Conservation (phyloP, 768 basidiomycete genomes). For the Lactarius pseudohatsudake region DNA sequence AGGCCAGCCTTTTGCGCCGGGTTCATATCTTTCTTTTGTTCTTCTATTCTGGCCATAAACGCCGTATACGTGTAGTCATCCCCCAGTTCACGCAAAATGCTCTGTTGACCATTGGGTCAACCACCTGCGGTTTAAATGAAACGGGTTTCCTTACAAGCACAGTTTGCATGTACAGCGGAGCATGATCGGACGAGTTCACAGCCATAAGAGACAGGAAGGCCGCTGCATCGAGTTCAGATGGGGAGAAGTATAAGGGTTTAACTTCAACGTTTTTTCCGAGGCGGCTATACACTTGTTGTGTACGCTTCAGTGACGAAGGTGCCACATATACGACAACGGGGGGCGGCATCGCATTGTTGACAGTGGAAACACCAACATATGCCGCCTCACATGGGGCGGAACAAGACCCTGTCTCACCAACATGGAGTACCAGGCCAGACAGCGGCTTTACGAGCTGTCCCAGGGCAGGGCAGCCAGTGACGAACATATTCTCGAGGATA, state of each 20-base stretch:
- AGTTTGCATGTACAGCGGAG: conserved; percentile 69
- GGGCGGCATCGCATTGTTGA: conserved; percentile 35
- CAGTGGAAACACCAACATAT: conserved; percentile 37
- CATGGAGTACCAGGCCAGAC: conserved; percentile 64
- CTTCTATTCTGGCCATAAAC: conserved; percentile 50
- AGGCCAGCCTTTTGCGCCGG: conserved; percentile 53
- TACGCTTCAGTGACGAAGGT: conserved; percentile 57
- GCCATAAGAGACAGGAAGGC: conserved; percentile 79
- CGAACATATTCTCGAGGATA: conserved; percentile 67
- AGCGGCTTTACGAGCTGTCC: conserved; percentile 56
- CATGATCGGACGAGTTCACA: conserved; percentile 55
- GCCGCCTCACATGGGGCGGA: conserved; percentile 66
- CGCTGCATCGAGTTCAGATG: conserved; percentile 63
- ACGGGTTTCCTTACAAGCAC: conserved; percentile 53
- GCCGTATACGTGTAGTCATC: conserved; percentile 53
- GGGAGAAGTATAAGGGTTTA: conserved; percentile 53
- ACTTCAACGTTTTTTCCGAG: conserved; percentile 49
- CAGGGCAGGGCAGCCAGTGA: conserved; percentile 48
- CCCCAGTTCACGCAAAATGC: conserved; percentile 61
- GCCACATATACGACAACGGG: conserved; percentile 56
- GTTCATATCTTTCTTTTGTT: conserved; percentile 53
- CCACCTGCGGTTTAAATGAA: not conserved
- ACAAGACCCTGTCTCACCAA: conserved; percentile 61
- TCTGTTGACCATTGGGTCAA: conserved; percentile 37
- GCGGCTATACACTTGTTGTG: conserved; percentile 51